These are phyloP conservation scores for Ogataea glucozyma DNA, from an alignment of 805 yeast species.

Conservation along the genomic window DNA sequence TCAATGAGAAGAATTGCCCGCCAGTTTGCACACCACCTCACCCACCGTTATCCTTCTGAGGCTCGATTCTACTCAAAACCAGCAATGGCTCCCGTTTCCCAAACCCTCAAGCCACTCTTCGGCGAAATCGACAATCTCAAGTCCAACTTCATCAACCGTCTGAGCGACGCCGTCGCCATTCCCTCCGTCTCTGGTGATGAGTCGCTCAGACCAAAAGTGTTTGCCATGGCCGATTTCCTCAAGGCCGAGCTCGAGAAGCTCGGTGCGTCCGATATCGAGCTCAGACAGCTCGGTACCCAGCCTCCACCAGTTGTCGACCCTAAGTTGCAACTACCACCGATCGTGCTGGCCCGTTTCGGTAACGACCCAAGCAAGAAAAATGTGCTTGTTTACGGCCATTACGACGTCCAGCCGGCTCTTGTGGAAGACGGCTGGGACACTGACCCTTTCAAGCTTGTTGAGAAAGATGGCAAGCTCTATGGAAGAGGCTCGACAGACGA, in stretches of 20 bases:
- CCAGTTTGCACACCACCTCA: neutral
- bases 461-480: constrained; percentile 66
- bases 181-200: constrained; percentile 96
- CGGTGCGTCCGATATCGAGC: constrained; percentile 81
- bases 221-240: constrained; percentile 85
- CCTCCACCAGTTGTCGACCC: constrained; percentile 83
- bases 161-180: constrained; percentile 84
- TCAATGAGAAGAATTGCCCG: neutral
- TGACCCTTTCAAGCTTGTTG: constrained; percentile 82
- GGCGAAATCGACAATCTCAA: constrained; percentile 71
- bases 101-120: constrained; percentile 42
- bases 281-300: constrained; percentile 82
- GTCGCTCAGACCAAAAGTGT: constrained; percentile 81
- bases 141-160: constrained; percentile 69
- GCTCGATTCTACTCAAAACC: neutral
- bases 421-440: constrained; percentile 93
- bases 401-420: constrained; percentile 97
- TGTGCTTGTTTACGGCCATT: constrained; percentile 91
- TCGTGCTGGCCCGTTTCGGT: constrained; percentile 89
- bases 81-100: constrained; percentile 29
- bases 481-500: constrained; percentile 98
- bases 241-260: constrained; percentile 64
- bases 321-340: constrained; percentile 81
- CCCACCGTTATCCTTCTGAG: no score
- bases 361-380: constrained; percentile 80